A percentile compares a stretch with the other conserved stretches of the same genome.
phyloP scores from a whole-genome alignment of 2,329 filamentous ascomycete genomes.

The Penicillium sp. region DNA sequence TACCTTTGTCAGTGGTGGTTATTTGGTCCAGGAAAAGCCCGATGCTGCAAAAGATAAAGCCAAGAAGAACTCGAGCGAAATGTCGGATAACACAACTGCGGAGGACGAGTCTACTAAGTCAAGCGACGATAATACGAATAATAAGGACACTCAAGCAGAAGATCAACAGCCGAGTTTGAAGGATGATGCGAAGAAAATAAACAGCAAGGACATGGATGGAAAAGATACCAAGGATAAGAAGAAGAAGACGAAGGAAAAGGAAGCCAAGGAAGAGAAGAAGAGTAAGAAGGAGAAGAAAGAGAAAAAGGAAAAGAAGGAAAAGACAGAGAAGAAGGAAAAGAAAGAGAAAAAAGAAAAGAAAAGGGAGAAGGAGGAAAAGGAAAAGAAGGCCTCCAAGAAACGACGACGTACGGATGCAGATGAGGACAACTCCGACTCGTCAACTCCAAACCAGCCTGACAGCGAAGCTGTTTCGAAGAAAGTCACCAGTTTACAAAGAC shows the following conservation, averaged over 20 bases:
- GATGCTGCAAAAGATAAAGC: slow-evolving; percentile 40
- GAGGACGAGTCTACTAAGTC: not conserved
- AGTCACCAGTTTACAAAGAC: slow-evolving; percentile 48
- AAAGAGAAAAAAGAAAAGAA: slow-evolving; percentile 23
- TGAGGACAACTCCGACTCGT: slow-evolving; percentile 21
- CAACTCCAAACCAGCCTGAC: slow-evolving; percentile 1
- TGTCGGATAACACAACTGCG: slow-evolving; percentile 11
- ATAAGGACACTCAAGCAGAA: not conserved
- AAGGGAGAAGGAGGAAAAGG: slow-evolving; percentile 1
- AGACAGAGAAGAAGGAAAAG: slow-evolving; percentile 6
- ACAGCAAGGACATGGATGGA: not conserved
- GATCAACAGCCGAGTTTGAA: not conserved
- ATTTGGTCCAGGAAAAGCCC: slow-evolving; percentile 59
- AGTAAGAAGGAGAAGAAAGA: slow-evolving; percentile 2
- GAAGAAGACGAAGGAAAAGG: slow-evolving; percentile 27
- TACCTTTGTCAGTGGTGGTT: slow-evolving; percentile 82
- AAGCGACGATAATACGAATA: not conserved
- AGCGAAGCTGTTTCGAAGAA: slow-evolving; percentile 28
- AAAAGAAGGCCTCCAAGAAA: slow-evolving; percentile 25
- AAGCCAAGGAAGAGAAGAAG: slow-evolving; percentile 3
- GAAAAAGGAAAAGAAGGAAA: slow-evolving; percentile 4
- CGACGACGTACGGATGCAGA: slow-evolving; percentile 29
- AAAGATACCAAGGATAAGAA: slow-evolving; percentile 10
- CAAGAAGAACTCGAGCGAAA: slow-evolving; percentile 24
- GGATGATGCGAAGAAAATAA: not conserved